Percentiles rank a stretch among this genome's conserved stretches.
Evolutionary conservation across 2,329 filamentous ascomycete species (phyloP).

Genomic region (Diplodia sapinea): DNA sequence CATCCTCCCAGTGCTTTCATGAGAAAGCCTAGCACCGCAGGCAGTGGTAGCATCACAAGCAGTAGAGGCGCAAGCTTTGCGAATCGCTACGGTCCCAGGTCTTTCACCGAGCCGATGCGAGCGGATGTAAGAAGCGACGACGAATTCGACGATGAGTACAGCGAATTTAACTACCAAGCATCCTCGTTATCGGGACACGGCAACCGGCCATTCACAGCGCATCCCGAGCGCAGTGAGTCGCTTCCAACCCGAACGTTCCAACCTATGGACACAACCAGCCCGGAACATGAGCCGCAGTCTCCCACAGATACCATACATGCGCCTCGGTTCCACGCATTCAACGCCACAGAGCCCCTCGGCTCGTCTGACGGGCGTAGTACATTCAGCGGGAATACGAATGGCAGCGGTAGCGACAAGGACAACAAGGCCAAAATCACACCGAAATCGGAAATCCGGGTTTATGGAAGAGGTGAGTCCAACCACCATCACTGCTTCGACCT

Average conservation of each 20-base stretch:
- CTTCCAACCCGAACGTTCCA: conserved; percentile 19
- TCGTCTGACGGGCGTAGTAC: conserved; percentile 49
- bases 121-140: conserved; percentile 13
- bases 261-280: conserved; percentile 10
- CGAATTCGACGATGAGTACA: conserved; percentile 38
- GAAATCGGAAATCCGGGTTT: conserved; percentile 59
- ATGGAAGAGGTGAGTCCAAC: conserved; percentile 59
- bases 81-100: conserved; percentile 38
- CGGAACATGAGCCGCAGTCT: conserved; percentile 18
- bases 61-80: conserved; percentile 31
- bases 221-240: conserved; percentile 42
- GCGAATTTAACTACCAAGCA: conserved; percentile 37
- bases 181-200: conserved; percentile 40
- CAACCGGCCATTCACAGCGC: conserved; percentile 36
- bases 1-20: conserved; percentile 30
- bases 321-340: conserved; percentile 28
- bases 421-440: conserved; percentile 50
- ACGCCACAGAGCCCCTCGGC: conserved; percentile 22
- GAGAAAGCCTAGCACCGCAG: conserved; percentile 41
- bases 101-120: conserved; percentile 34
- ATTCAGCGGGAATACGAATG: conserved; percentile 47
- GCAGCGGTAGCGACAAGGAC: conserved; percentile 48
- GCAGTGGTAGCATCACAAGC: conserved; percentile 34
- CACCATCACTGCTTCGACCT: too few species aligned
- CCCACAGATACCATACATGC: conserved; percentile 27